These are phyloP conservation scores for Delonix regia DNA, from an alignment of 306 rosid species.

Conservation along the genomic window DNA sequence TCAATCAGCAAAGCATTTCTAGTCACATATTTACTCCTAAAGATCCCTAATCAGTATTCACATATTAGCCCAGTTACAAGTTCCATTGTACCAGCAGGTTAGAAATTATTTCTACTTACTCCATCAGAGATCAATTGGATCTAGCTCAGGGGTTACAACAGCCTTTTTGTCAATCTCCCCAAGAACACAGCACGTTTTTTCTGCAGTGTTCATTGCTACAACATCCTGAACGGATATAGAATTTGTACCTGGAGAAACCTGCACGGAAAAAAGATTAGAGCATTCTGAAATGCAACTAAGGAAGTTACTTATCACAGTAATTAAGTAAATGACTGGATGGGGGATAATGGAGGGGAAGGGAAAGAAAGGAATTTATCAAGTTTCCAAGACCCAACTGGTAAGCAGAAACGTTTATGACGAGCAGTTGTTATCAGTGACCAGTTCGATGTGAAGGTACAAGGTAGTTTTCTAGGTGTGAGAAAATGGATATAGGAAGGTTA, in stretches of 20 bases:
- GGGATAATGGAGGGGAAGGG: not conserved
- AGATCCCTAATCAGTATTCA: slow-evolving; percentile 18
- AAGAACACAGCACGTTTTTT: slow-evolving; percentile 55
- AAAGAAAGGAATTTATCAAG: too few species aligned
- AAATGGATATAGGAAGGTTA: too few species aligned
- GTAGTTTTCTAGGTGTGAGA: too few species aligned
- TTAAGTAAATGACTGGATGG: not conserved
- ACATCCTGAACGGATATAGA: slow-evolving; percentile 51
- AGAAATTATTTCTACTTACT: not conserved
- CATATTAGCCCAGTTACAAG: slow-evolving; percentile 27
- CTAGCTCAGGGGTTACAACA: slow-evolving; percentile 58
- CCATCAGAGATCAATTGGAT: slow-evolving; percentile 43
- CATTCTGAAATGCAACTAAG: not conserved
- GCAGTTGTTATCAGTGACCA: not conserved
- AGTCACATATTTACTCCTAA: slow-evolving; percentile 37
- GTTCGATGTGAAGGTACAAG: too few species aligned
- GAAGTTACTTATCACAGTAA: slow-evolving; percentile 5
- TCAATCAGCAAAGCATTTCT: slow-evolving; percentile 28
- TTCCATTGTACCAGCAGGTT: not conserved
- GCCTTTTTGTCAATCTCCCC: slow-evolving; percentile 58
- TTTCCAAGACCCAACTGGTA: too few species aligned
- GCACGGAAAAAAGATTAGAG: slow-evolving; percentile 31
- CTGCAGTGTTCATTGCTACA: slow-evolving; percentile 58
- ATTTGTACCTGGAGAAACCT: slow-evolving; percentile 86
- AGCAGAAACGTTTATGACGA: not conserved